These are phyloP conservation scores for Pseudocercospora crystallina DNA, from an alignment of 2,329 filamentous ascomycete genomes.

Conservation along the genomic window DNA sequence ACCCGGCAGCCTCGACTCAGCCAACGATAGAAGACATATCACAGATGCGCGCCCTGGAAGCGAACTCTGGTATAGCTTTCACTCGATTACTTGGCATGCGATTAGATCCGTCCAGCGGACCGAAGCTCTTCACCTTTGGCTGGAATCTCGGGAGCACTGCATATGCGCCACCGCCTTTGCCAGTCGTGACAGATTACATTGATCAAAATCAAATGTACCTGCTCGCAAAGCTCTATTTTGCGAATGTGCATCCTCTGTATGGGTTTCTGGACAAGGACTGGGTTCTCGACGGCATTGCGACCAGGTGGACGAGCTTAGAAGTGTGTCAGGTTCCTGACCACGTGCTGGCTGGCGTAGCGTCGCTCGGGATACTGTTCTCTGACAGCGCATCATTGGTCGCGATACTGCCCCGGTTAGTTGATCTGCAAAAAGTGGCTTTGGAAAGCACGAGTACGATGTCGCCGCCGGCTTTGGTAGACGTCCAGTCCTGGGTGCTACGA, in stretches of 20 bases:
- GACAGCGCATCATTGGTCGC: constrained; percentile 8
- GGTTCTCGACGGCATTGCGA: constrained; percentile 26
- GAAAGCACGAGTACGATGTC: constrained; percentile 39
- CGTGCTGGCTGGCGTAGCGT: constrained; percentile 57
- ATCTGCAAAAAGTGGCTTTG: constrained; percentile 47
- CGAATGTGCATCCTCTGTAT: constrained; percentile 55
- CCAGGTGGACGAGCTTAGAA: constrained; percentile 26
- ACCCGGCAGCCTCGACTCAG: constrained; percentile 7
- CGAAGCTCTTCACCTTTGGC: constrained; percentile 56
- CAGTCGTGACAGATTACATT: constrained; percentile 47
- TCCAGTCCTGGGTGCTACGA: constrained; percentile 56
- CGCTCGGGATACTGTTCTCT: constrained; percentile 54
- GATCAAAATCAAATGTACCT: constrained; percentile 50
- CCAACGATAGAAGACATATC: constrained; percentile 29
- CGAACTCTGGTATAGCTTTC: constrained; percentile 59
- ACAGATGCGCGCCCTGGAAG: constrained; percentile 50
- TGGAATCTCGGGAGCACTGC: constrained; percentile 51
- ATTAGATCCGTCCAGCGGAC: constrained; percentile 55
- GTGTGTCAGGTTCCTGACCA: constrained; percentile 29
- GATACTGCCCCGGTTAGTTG: constrained; percentile 27
- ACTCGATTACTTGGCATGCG: constrained; percentile 53
- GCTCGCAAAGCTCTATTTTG: constrained; percentile 52
- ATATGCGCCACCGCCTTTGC: constrained; percentile 21
- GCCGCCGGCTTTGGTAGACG: constrained; percentile 41
- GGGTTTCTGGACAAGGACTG: constrained; percentile 47